Evolutionary conservation across 169 alveolate species (phyloP), one percentile per base, ranked within the genome.

Genomic region (Eimeria acervulina): DNA sequence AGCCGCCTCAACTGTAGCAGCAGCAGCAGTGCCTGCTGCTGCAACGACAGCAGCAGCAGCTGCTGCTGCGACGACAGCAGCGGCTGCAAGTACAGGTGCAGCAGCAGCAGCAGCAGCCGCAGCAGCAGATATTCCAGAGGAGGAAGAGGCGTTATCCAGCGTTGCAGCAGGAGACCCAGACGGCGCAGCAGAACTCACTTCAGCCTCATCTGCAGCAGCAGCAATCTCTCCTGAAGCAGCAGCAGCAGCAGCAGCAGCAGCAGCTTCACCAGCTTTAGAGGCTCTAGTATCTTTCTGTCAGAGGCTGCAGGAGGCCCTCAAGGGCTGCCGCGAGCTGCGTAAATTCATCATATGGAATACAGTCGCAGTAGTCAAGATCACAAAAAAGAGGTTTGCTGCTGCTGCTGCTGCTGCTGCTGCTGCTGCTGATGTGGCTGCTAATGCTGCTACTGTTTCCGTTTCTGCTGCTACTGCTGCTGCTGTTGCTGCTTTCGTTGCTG

Each of bases 361-460:
- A 2, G 94, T 94, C 61, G 96, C 96, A 19, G 85, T 94, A 21
- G 96, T 94, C 72, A 94, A 94, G 47, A 94, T 94, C 68, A 81
- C 78, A 19, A 94, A n/a, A n/a, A n/a, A n/a, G n/a, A n/a, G n/a
- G n/a, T n/a, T n/a, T n/a, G n/a, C n/a, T n/a, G n/a, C n/a, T n/a
- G n/a, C n/a, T n/a, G n/a, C n/a, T n/a, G n/a, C n/a, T n/a, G n/a
- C n/a, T n/a, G n/a, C n/a, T n/a, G n/a, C n/a, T n/a, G n/a, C n/a
- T n/a, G n/a, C n/a, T n/a, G n/a, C n/a, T n/a, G n/a, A n/a, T n/a
- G n/a, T n/a, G n/a, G n/a, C n/a, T n/a, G n/a, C n/a, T n/a, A n/a
- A n/a, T n/a, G n/a, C n/a, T n/a, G n/a, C n/a, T n/a, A n/a, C n/a
- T n/a, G n/a, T n/a, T n/a, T n/a, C n/a, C n/a, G n/a, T n/a, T n/a